Percentiles rank a stretch among this genome's conserved stretches.
phyloP scores from a whole-genome alignment of 2,329 filamentous ascomycete species.

The Epichloe bromicola region DNA sequence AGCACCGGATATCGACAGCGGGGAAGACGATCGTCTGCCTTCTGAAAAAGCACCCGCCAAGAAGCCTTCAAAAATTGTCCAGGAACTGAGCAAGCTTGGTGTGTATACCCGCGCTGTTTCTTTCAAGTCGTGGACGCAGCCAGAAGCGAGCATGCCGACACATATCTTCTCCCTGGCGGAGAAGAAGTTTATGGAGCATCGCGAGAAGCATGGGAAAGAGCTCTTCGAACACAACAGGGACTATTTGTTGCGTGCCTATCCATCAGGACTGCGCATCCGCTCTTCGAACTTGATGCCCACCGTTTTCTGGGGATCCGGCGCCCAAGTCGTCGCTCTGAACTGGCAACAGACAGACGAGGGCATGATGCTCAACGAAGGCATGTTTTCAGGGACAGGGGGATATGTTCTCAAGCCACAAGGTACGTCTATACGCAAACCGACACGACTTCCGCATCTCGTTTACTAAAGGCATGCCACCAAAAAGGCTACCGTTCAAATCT shows the following conservation, averaged over 20 bases:
- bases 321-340: slow-evolving; percentile 85
- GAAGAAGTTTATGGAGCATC: slow-evolving; percentile 48
- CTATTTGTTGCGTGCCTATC: slow-evolving; percentile 80
- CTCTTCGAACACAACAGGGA: slow-evolving; percentile 73
- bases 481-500: slow-evolving; percentile 19
- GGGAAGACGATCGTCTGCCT: slow-evolving; percentile 25
- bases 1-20: slow-evolving; percentile 17
- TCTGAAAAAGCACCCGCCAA: slow-evolving; percentile 25
- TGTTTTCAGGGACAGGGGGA: slow-evolving; percentile 75
- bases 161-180: slow-evolving; percentile 59
- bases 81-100: slow-evolving; percentile 60
- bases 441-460: background rate
- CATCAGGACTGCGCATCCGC: slow-evolving; percentile 65
- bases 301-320: slow-evolving; percentile 75
- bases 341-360: slow-evolving; percentile 87
- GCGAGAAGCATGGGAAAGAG: slow-evolving; percentile 31
- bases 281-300: slow-evolving; percentile 81
- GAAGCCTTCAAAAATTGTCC: slow-evolving; percentile 53
- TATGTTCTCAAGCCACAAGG: slow-evolving; percentile 77
- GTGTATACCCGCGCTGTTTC: slow-evolving; percentile 74
- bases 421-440: slow-evolving; percentile 11
- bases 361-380: slow-evolving; percentile 92
- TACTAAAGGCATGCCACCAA: background rate
- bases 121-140: slow-evolving; percentile 66
- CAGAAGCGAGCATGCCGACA: slow-evolving; percentile 51